Conservation (phyloP, 164 flowering plant genomes). For the Stephania japonica region DNA sequence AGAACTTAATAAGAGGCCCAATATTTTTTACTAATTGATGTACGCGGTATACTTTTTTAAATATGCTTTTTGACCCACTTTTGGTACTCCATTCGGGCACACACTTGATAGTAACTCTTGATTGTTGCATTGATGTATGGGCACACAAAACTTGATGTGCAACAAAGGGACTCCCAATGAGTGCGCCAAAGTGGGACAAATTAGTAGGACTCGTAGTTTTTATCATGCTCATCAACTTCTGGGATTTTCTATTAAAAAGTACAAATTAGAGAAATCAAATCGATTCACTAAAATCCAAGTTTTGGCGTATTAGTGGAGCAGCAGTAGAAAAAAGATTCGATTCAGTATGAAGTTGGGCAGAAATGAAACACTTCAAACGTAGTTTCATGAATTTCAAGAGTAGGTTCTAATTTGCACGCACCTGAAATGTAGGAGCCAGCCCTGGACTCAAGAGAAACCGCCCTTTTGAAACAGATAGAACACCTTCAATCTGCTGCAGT, state of each 20-base stretch:
- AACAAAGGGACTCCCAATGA: too few relatives aligned
- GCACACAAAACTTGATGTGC: too few relatives aligned
- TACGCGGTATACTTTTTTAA: not conserved
- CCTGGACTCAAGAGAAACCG: slow-evolving; percentile 92
- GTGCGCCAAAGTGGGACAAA: too few relatives aligned
- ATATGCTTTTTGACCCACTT: too few relatives aligned
- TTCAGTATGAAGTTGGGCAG: not conserved
- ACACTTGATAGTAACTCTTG: too few relatives aligned
- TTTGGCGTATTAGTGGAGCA: not conserved
- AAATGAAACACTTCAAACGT: not conserved
- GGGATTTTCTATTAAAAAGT: not conserved
- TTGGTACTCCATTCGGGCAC: too few relatives aligned
- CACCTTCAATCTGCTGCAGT: slow-evolving; percentile 56
- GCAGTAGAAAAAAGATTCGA: not conserved
- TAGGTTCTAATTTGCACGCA: slow-evolving; percentile 15
- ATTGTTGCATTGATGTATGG: too few relatives aligned
- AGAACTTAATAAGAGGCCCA: too few relatives aligned
- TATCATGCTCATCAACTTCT: too few relatives aligned
- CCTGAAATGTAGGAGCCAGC: slow-evolving; percentile 95
- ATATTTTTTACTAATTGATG: not conserved
- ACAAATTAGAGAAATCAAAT: not conserved
- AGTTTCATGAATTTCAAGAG: not conserved
- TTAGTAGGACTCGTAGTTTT: too few relatives aligned
- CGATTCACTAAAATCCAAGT: not conserved
- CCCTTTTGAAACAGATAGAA: slow-evolving; percentile 75